Conservation (phyloP, 2,329 filamentous ascomycete species). For the Arthrinium phaeospermum region DNA sequence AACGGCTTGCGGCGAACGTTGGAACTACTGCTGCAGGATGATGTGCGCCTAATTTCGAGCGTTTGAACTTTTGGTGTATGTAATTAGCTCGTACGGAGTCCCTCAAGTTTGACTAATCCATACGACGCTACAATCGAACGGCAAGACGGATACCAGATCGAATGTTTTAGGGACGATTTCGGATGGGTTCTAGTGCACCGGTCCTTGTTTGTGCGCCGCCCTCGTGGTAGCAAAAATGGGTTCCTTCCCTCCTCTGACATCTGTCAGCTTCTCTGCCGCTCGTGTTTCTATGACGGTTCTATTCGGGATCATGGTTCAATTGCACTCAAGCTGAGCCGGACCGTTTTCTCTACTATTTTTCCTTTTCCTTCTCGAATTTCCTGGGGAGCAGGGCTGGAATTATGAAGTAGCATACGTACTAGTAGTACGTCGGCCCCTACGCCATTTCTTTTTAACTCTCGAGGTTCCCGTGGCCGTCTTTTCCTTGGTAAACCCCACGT, state of each 20-base stretch:
- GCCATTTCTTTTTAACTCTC: background rate
- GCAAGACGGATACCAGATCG: background rate
- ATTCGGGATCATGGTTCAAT: background rate
- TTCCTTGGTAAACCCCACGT: background rate
- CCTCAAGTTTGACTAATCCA: no score
- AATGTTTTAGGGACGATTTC: background rate
- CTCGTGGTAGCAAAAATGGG: background rate
- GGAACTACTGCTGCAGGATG: background rate
- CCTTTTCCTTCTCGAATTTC: background rate
- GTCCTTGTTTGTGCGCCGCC: background rate
- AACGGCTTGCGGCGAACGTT: background rate
- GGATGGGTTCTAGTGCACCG: background rate
- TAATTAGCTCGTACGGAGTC: background rate
- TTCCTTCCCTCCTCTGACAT: background rate
- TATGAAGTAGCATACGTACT: background rate
- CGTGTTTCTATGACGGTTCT: background rate
- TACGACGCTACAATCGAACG: constrained; percentile 7
- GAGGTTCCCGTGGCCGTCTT: background rate
- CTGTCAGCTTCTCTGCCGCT: background rate
- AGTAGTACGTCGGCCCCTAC: background rate
- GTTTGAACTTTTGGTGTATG: background rate
- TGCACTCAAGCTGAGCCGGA: background rate
- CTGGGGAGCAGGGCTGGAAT: background rate
- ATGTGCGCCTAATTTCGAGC: background rate
- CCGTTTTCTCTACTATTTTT: background rate